Evolutionary conservation across 305 asterid genomes (phyloP), one percentile per base, ranked within the genome.

Genomic region (Fraxinus paxiana): DNA sequence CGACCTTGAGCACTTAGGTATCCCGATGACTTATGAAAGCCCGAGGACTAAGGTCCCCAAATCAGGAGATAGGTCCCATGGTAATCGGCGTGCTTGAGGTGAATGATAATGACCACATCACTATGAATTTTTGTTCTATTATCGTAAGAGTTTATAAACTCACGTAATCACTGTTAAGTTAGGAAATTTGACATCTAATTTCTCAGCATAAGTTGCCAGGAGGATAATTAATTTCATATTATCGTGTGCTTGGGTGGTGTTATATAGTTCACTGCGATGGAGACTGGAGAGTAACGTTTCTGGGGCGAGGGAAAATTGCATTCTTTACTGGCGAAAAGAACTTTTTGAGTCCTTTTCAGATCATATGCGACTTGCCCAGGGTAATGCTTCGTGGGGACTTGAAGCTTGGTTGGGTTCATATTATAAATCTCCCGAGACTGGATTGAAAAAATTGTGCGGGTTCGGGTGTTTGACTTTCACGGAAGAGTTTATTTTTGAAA

Each of bases 401-500:
- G 43, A 20, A 65, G 51, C 75, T 76, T 2, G 13, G 56, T 46
- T 76, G 51, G 34, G 28, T 54, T 41, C 33, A 67, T 67, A 43
- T 79, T 41, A 75, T 72, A 41, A 73, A 34, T n/a, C 73, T 17
- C 76, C 72, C 10, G 61, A 51, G 65, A 28, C 38, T 79, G 41
- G 41, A 4, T 69, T 54, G 33, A 37, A 51, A 34, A 31, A 31
- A 5, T 65, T 73, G 18, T 2, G 31, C 59, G 46, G 77, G 73
- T 67, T 76, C 12, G 28, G 38, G 34, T 43, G 48, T 37, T 26
- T 18, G 46, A 34, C 13, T 76, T 20, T 18, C 2, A 15, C 6
- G 69, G 35, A 59, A 71, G 79, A 46, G 59, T 59, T 76, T 13
- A 74, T 81, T 31, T 78, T 75, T 75, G 59, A 70, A 30, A 67